Conservation (phyloP, 2,329 filamentous ascomycete species). For the Alternaria sp. region DNA sequence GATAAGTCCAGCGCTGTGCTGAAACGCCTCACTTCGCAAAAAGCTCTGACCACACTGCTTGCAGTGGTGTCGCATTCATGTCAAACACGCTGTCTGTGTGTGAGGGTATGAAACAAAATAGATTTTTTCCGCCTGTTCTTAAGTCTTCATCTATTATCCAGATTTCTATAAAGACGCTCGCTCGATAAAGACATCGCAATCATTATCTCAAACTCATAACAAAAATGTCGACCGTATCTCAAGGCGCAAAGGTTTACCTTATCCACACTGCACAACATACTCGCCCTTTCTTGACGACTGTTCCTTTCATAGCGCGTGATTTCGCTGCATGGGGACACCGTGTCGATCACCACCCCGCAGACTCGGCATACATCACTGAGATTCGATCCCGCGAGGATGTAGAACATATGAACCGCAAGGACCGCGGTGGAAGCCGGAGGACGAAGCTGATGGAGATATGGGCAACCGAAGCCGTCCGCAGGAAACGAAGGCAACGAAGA, state of each 20-base stretch:
- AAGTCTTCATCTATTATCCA: background rate
- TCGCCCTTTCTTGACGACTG: constrained; percentile 19
- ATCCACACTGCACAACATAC: constrained; percentile 9
- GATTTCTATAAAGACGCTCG: background rate
- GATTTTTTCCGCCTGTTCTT: background rate
- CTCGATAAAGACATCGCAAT: background rate
- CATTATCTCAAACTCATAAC: background rate
- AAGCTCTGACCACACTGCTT: background rate
- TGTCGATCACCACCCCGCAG: constrained; percentile 15
- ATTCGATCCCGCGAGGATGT: constrained; percentile 14
- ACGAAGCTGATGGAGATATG: constrained; percentile 25
- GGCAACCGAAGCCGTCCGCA: constrained; percentile 17
- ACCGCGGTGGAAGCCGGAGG: constrained; percentile 8
- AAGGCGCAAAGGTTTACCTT: constrained; percentile 13
- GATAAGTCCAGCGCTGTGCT: background rate
- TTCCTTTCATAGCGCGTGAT: constrained; percentile 25
- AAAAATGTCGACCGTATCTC: constrained; percentile 1
- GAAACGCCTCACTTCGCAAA: background rate
- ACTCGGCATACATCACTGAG: constrained; percentile 21
- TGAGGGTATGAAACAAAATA: background rate
- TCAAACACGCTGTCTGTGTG: background rate
- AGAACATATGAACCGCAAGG: constrained; percentile 4
- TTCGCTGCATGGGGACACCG: constrained; percentile 22
- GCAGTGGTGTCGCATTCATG: background rate
- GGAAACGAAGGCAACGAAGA: constrained; percentile 5